A percentile compares a stretch with the other conserved stretches of the same genome.
Evolutionary conservation across 2,329 filamentous ascomycete genomes (phyloP).

Genomic region (Talaromyces sp.): DNA sequence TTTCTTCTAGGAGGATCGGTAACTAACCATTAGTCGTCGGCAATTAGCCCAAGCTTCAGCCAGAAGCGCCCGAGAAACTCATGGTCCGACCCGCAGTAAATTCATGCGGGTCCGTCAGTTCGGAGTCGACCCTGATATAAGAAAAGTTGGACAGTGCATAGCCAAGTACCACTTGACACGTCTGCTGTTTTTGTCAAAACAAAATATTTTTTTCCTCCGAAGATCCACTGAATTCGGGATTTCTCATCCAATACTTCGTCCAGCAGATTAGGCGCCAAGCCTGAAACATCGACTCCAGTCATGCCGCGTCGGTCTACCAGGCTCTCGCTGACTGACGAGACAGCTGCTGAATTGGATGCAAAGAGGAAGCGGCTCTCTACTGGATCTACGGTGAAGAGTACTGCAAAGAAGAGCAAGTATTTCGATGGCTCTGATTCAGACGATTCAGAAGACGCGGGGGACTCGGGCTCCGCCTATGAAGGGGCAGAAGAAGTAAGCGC

Average conservation of each 20-base stretch:
- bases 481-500: slow-evolving; percentile 8
- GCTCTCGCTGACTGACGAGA: slow-evolving; percentile 25
- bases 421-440: slow-evolving; percentile 36
- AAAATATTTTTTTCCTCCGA: background rate
- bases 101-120: background rate
- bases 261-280: background rate
- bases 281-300: background rate
- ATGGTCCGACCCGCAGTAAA: background rate
- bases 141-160: background rate
- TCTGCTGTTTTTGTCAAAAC: slow-evolving; percentile 6
- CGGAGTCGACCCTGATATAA: background rate
- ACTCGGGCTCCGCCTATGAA: slow-evolving; percentile 26
- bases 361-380: slow-evolving; percentile 27
- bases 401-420: slow-evolving; percentile 48
- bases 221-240: background rate
- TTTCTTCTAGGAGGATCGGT: background rate
- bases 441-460: slow-evolving; percentile 12
- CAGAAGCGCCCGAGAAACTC: background rate
- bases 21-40: background rate
- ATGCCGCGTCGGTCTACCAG: slow-evolving; percentile 13
- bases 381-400: slow-evolving; percentile 25
- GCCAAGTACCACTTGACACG: slow-evolving; percentile 17
- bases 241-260: background rate
- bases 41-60: background rate
- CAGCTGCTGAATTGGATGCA: slow-evolving; percentile 19